These are phyloP conservation scores for Ophiostoma australiae DNA, from an alignment of 2,329 filamentous ascomycete species.

Conservation along the genomic window DNA sequence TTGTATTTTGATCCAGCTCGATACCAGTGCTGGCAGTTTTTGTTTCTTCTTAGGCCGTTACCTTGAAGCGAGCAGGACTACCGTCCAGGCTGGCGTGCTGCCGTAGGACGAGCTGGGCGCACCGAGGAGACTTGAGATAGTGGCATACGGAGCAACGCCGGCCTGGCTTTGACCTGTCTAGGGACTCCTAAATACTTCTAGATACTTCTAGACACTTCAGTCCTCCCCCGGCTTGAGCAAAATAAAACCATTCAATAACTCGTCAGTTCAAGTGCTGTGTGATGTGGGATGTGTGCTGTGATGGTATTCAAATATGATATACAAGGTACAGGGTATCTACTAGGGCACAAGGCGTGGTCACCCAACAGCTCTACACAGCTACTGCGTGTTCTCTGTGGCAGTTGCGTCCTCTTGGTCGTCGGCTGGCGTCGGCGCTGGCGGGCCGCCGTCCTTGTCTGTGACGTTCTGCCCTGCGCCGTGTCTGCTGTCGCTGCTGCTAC, in stretches of 20 bases:
- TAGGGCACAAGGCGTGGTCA: no score
- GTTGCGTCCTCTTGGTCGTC: not conserved
- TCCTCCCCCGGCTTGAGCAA: not conserved
- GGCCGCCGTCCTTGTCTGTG: not conserved
- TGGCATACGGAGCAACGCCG: not conserved
- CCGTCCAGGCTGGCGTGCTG: not conserved
- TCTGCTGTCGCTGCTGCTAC: not conserved
- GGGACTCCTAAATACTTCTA: not conserved
- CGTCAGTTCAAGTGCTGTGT: not conserved
- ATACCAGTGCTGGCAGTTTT: not conserved
- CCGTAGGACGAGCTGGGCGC: not conserved
- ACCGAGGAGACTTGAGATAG: not conserved
- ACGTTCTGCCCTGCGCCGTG: not conserved
- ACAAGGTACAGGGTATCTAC: no score
- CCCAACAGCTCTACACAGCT: no score
- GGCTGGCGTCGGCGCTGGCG: not conserved
- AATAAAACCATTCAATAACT: not conserved
- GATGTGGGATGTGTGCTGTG: not conserved
- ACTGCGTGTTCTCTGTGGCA: not conserved
- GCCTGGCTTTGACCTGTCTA: not conserved
- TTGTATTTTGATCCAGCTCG: conserved; percentile 20
- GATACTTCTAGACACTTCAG: no score
- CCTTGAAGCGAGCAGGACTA: not conserved
- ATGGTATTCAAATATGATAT: no score
- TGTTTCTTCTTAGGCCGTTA: not conserved